These are phyloP conservation scores for Plectosphaerella plurivora DNA, from an alignment of 2,329 filamentous ascomycete species.

Conservation along the genomic window DNA sequence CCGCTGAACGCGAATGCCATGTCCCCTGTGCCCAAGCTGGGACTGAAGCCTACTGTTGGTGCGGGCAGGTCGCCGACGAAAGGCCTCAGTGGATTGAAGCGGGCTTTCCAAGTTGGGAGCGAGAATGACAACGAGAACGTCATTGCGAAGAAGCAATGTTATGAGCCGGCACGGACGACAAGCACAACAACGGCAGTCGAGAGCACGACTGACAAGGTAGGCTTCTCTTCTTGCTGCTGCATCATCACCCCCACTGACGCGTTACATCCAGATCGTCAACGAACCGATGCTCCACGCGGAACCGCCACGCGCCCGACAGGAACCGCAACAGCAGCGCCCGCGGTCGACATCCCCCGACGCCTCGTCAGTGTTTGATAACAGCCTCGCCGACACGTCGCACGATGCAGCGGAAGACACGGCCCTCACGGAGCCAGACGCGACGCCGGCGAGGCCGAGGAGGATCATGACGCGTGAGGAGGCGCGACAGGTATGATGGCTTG, in stretches of 20 bases:
- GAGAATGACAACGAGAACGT: slow-evolving; percentile 8
- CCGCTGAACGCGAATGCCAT: slow-evolving; percentile 41
- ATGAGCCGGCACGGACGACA: slow-evolving; percentile 5
- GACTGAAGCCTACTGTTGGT: slow-evolving; percentile 10
- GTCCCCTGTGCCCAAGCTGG: slow-evolving; percentile 21
- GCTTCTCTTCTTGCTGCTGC: not conserved
- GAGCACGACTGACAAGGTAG: no score
- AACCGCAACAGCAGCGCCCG: not conserved
- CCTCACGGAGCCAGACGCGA: slow-evolving; percentile 43
- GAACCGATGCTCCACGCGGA: not conserved
- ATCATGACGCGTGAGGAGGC: slow-evolving; percentile 47
- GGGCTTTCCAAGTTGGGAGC: slow-evolving; percentile 5
- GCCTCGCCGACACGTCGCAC: slow-evolving; percentile 41
- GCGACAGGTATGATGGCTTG: slow-evolving; percentile 35
- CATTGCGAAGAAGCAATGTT: slow-evolving; percentile 15
- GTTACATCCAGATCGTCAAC: not conserved
- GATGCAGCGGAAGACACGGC: slow-evolving; percentile 26
- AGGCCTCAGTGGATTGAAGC: slow-evolving; percentile 8
- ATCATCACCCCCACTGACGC: not conserved
- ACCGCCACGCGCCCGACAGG: not conserved
- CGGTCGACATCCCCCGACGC: slow-evolving; percentile 26
- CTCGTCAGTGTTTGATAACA: slow-evolving; percentile 47
- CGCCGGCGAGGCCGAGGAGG: slow-evolving; percentile 15
- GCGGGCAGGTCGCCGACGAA: not conserved
- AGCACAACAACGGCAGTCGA: no score